Base-by-base conservation (phyloP, 192 early-diverging fungal species). In the Rhizophlyctis rosea region DNA sequence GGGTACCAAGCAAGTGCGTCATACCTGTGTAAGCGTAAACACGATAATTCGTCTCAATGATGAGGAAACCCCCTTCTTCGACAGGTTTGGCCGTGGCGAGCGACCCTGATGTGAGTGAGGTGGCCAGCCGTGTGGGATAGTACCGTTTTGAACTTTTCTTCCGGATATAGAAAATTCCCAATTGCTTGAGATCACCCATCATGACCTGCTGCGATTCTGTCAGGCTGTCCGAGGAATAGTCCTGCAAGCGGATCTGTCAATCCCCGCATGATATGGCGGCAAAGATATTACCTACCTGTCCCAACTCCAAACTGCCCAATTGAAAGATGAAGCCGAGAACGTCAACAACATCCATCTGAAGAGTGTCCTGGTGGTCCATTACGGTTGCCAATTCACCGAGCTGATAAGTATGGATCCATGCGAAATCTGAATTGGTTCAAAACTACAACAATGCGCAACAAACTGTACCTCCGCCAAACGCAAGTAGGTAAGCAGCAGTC, bases 311-410 rank as follows among this genome's bases (percentile, higher is more conserved):
- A 29, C 87, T 90, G 18, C 92, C 90, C 55, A 98, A 70, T 76
- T 94, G 90, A 71, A 98, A 98, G 53, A 96, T 67, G 61, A 98
- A 96, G 47, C 92, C 90, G 27, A 98, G 75, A 16, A 93, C 91
- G 63, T 98, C 93, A 2, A 96, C 94, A 13, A 91, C 78, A 72
- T 98, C 90, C 90, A 96, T 96, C 7, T 76, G 59, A 31, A 80
- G 44, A 39, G n/a, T n/a, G n/a, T n/a, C n/a, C n/a, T n/a, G n/a
- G n/a, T n/a, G n/a, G n/a, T n/a, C n/a, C n/a, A n/a, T n/a, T n/a
- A n/a, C n/a, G n/a, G n/a, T n/a, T n/a, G n/a, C n/a, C n/a, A n/a
- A n/a, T n/a, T n/a, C n/a, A n/a, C n/a, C n/a, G n/a, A n/a, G n/a
- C n/a, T n/a, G n/a, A n/a, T n/a, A n/a, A n/a, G n/a, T n/a, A n/a